Percentiles rank a stretch among this genome's conserved stretches.
phyloP scores from a whole-genome alignment of 2,329 filamentous ascomycete genomes.

The Metarhizium brunneum region DNA sequence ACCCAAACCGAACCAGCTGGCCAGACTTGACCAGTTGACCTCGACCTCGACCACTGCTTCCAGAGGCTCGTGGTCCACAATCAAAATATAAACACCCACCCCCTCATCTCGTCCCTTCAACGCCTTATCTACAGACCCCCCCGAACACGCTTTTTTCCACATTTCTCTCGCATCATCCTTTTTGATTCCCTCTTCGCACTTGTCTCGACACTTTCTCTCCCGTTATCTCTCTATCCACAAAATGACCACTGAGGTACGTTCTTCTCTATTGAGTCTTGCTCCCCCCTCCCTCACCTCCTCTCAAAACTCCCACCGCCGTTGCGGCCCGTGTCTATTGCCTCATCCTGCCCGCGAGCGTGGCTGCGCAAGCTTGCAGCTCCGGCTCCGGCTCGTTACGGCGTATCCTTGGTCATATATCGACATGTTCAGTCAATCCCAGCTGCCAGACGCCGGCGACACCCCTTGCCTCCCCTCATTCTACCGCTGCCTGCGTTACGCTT shows the following conservation, averaged over 20 bases:
- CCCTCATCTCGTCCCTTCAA: constrained; percentile 16
- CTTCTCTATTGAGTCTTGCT: background rate
- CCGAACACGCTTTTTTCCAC: constrained; percentile 12
- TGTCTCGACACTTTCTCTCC: background rate
- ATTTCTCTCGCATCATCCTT: constrained; percentile 12
- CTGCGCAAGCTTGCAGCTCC: background rate
- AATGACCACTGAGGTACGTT: constrained; percentile 27
- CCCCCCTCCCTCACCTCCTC: constrained; percentile 6
- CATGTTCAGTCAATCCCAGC: background rate
- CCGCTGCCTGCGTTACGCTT: constrained; percentile 3
- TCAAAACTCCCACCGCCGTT: constrained; percentile 2
- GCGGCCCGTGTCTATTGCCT: constrained; percentile 1
- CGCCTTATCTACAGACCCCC: constrained; percentile 12
- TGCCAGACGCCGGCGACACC: background rate
- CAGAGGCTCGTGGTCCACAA: constrained; percentile 15
- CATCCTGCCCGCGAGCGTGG: background rate
- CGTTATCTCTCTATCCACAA: constrained; percentile 8
- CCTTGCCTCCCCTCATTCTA: constrained; percentile 4
- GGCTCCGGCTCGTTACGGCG: background rate
- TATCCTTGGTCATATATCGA: background rate
- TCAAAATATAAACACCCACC: constrained; percentile 22
- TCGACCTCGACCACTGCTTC: background rate
- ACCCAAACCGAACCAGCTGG: too few species aligned
- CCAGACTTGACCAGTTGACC: too few species aligned
- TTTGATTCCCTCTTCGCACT: constrained; percentile 4